Conservation (phyloP, 2,329 filamentous ascomycete genomes). For the Ramularia endophylla region DNA sequence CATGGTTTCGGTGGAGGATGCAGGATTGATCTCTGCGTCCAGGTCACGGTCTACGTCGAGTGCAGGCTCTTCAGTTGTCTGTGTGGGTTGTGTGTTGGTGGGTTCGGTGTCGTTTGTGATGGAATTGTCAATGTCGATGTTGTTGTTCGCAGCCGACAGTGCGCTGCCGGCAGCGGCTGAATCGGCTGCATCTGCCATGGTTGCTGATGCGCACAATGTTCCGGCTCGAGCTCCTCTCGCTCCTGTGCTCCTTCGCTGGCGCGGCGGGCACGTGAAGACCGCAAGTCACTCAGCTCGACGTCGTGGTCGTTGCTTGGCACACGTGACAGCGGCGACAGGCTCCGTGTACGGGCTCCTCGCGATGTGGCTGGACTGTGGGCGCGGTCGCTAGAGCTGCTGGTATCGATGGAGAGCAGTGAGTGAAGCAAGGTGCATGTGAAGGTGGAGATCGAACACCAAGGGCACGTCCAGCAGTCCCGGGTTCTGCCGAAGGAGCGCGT, state of each 20-base stretch:
- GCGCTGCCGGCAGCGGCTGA: conserved; percentile 1
- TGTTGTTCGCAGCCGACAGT: conserved; percentile 5
- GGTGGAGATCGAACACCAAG: conserved; percentile 1
- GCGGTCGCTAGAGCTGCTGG: neutral
- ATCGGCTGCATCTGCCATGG: conserved; percentile 3
- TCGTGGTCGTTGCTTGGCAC: neutral
- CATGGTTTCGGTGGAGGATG: conserved; percentile 16
- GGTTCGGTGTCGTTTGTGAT: conserved; percentile 4
- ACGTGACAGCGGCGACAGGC: conserved; percentile 1
- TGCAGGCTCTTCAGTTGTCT: conserved; percentile 27
- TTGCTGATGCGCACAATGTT: neutral
- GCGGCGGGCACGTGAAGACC: conserved; percentile 4
- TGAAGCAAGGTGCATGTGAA: conserved; percentile 1
- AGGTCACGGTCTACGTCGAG: conserved; percentile 34
- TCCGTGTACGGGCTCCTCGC: neutral
- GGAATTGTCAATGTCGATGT: conserved; percentile 1
- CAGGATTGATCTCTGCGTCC: conserved; percentile 35
- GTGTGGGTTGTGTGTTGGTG: conserved; percentile 10
- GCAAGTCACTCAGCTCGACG: conserved; percentile 1
- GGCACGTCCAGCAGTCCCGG: neutral
- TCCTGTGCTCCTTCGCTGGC: neutral
- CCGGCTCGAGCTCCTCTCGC: neutral
- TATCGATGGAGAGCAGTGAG: neutral
- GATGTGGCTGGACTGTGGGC: neutral
- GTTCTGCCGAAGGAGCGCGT: too few species aligned